Conservation (phyloP, 352 stramenopile genomes). For the Pythium vanterpoolii region DNA sequence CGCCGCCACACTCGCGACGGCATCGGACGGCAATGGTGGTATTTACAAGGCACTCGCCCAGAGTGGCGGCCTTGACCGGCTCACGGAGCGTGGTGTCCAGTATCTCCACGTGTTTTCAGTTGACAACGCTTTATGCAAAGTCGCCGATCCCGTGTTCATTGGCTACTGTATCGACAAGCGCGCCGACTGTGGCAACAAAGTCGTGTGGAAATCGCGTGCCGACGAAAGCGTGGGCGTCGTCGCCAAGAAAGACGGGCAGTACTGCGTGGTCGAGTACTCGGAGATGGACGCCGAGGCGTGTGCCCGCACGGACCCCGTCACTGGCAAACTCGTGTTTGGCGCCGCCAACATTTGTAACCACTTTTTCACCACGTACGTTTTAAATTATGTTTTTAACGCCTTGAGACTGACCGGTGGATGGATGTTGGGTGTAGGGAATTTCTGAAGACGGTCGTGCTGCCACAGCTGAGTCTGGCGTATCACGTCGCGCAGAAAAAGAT, state of each 20-base stretch:
- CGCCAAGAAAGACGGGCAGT: conserved; percentile 72
- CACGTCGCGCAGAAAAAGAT: conserved; percentile 99
- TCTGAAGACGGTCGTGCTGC: conserved; percentile 85
- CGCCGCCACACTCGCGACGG: conserved; percentile 75
- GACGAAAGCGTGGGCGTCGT: conserved; percentile 94
- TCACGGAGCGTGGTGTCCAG: conserved; percentile 86
- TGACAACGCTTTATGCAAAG: conserved; percentile 97
- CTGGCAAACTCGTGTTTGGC: conserved; percentile 90
- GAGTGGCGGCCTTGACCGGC: conserved; percentile 86
- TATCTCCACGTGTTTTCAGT: conserved; percentile 97
- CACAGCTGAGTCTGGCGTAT: conserved; percentile 83
- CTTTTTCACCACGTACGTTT: conserved; percentile 51
- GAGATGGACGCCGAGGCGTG: conserved; percentile 88
- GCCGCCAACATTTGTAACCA: conserved; percentile 99
- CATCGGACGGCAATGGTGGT: conserved; percentile 98
- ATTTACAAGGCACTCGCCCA: conserved; percentile 92
- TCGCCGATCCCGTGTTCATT: conserved; percentile 95
- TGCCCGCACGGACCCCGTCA: conserved; percentile 53
- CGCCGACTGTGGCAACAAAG: conserved; percentile 96
- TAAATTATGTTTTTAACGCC: background rate
- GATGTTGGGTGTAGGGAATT: conserved; percentile 39
- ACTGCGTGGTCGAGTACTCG: conserved; percentile 97
- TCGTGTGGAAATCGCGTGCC: conserved; percentile 92
- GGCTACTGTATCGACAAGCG: conserved; percentile 93
- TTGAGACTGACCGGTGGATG: background rate